These are phyloP conservation scores for Thraustochytrium striatum DNA, from an alignment of 352 stramenopile genomes.

Conservation along the genomic window DNA sequence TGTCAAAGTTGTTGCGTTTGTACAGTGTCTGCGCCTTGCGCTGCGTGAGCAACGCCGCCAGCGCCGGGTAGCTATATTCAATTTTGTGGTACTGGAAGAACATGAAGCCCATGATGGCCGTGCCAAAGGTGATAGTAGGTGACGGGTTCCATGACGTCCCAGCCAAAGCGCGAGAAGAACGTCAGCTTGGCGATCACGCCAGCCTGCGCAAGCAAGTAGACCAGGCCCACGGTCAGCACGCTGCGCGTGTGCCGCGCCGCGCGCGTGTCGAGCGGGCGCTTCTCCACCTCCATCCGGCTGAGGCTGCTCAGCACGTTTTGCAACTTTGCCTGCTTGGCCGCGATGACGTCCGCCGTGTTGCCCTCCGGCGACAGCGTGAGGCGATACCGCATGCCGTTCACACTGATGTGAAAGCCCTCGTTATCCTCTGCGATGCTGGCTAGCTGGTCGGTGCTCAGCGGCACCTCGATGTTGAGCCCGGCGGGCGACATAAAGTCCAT, in stretches of 20 bases:
- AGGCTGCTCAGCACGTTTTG: slow-evolving; percentile 20
- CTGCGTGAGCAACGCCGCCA: slow-evolving; percentile 34
- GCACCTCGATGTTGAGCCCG: slow-evolving; percentile 30
- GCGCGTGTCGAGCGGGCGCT: slow-evolving; percentile 18
- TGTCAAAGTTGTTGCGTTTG: slow-evolving; percentile 5
- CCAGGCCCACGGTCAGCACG: slow-evolving; percentile 28
- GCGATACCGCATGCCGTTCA: slow-evolving; percentile 45
- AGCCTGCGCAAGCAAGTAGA: slow-evolving; percentile 30
- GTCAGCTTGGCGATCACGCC: slow-evolving; percentile 41
- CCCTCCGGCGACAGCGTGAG: slow-evolving; percentile 24
- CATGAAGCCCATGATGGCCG: slow-evolving; percentile 69
- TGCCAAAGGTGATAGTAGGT: slow-evolving; percentile 75
- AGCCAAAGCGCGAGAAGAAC: slow-evolving; percentile 53
- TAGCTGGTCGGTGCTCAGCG: neutral
- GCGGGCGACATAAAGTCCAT: slow-evolving; percentile 8
- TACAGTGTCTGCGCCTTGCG: neutral
- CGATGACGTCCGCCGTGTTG: slow-evolving; percentile 20
- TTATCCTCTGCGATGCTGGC: slow-evolving; percentile 2
- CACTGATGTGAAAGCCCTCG: slow-evolving; percentile 27
- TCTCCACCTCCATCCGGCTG: slow-evolving; percentile 15
- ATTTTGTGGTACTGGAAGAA: slow-evolving; percentile 64
- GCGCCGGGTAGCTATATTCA: slow-evolving; percentile 39
- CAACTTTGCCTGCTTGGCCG: slow-evolving; percentile 6
- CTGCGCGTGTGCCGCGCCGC: slow-evolving; percentile 21
- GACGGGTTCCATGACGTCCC: slow-evolving; percentile 80